These are phyloP conservation scores for Penicillium sp. DNA, from an alignment of 2,329 filamentous ascomycete species.

Conservation along the genomic window DNA sequence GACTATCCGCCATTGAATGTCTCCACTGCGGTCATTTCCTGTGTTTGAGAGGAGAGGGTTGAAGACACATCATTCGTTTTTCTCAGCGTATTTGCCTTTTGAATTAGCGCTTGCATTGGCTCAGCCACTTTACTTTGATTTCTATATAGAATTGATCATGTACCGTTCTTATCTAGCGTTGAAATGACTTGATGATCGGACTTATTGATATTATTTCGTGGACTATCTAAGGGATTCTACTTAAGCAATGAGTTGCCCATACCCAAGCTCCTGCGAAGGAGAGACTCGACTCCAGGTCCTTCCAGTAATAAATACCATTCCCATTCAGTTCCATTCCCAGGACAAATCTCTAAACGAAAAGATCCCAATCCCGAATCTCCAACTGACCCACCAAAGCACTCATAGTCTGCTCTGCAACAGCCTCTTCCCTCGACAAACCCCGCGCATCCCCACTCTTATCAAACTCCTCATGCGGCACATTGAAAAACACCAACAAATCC, in stretches of 20 bases:
- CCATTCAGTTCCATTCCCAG: background rate
- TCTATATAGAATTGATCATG: background rate
- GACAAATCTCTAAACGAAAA: slow-evolving; percentile 57
- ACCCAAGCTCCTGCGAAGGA: background rate
- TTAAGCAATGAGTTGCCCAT: background rate
- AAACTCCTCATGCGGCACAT: slow-evolving; percentile 81
- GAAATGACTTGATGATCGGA: background rate
- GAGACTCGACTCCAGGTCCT: background rate
- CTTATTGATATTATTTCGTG: slow-evolving; percentile 9
- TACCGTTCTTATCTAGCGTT: too few species aligned
- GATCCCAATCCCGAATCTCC: slow-evolving; percentile 75
- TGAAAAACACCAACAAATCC: slow-evolving; percentile 82
- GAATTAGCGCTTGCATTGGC: background rate
- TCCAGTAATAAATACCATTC: too few species aligned
- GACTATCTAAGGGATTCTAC: slow-evolving; percentile 5
- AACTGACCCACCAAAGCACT: slow-evolving; percentile 68
- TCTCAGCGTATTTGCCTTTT: background rate
- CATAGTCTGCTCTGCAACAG: slow-evolving; percentile 39
- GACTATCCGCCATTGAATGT: background rate
- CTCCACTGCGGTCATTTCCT: background rate
- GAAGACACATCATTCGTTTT: background rate
- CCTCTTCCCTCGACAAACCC: slow-evolving; percentile 68
- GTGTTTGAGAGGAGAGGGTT: background rate
- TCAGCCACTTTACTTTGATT: background rate
- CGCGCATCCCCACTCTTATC: slow-evolving; percentile 69